These are phyloP conservation scores for Acanthochlamys bracteata DNA, from an alignment of 106 monocot genomes.

Conservation along the genomic window DNA sequence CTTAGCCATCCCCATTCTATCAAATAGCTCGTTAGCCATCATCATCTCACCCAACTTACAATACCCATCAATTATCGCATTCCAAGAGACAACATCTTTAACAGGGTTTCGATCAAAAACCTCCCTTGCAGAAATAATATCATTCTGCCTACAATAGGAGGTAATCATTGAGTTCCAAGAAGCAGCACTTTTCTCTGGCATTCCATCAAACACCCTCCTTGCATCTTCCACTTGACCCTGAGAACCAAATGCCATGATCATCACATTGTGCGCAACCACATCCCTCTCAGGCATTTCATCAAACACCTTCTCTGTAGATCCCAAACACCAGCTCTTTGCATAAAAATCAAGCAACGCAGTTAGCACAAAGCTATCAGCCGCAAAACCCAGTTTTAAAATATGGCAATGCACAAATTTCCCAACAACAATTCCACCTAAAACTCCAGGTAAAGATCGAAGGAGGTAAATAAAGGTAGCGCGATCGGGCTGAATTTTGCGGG, in stretches of 20 bases:
- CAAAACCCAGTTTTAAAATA: background rate
- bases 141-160: conserved; percentile 37
- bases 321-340: conserved; percentile 3
- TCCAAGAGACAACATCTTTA: conserved; percentile 50
- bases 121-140: conserved; percentile 19
- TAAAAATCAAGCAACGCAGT: conserved; percentile 9
- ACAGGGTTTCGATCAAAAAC: conserved; percentile 35
- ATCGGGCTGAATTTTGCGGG: background rate
- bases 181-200: conserved; percentile 1
- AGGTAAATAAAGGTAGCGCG: background rate
- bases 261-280: conserved; percentile 7
- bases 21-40: conserved; percentile 29
- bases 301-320: background rate
- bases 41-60: conserved; percentile 35
- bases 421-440: background rate
- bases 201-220: background rate
- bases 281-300: conserved; percentile 7
- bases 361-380: background rate
- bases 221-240: background rate
- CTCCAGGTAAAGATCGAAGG: background rate
- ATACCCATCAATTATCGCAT: conserved; percentile 54
- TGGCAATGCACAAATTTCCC: conserved; percentile 3
- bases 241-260: background rate
- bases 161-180: conserved; percentile 28
- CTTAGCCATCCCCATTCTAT: conserved; percentile 32